phyloP scores from a whole-genome alignment of 2,329 filamentous ascomycete genomes.

The Onygenales sp. region DNA sequence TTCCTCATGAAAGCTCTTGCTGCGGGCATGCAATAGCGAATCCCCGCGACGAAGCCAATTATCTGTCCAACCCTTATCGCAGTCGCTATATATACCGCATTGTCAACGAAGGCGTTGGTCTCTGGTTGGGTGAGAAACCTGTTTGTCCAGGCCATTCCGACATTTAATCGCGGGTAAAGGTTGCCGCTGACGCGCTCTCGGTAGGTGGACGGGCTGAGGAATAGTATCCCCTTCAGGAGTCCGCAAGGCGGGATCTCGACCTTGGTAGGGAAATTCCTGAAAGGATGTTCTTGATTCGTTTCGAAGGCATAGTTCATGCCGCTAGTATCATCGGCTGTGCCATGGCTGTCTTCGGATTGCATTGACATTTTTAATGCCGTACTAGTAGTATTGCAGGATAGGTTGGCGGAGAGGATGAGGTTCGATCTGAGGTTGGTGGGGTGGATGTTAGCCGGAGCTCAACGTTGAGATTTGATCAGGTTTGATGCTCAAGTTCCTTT shows the following conservation, averaged over 20 bases:
- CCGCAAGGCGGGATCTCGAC: slow-evolving; percentile 2
- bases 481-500: too few species aligned
- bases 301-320: too few species aligned
- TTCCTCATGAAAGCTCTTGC: too few species aligned
- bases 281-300: background rate
- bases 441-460: too few species aligned
- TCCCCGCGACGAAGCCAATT: slow-evolving; percentile 14
- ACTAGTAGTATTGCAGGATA: too few species aligned
- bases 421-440: too few species aligned
- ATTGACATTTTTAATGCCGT: too few species aligned
- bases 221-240: background rate
- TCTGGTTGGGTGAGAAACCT: slow-evolving; percentile 25
- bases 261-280: background rate
- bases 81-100: slow-evolving; percentile 15
- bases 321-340: too few species aligned
- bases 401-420: too few species aligned
- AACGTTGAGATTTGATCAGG: too few species aligned
- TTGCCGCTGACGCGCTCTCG: slow-evolving; percentile 2
- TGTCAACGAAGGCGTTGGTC: slow-evolving; percentile 22
- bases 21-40: background rate
- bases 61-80: slow-evolving; percentile 6
- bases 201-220: background rate
- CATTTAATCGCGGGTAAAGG: slow-evolving; percentile 11
- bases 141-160: slow-evolving; percentile 14
- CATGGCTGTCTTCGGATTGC: background rate